A percentile compares a stretch with the other conserved stretches of the same genome.
Evolutionary conservation across 768 basidiomycete species (phyloP).

Genomic region (Tricholoma flavovirens): DNA sequence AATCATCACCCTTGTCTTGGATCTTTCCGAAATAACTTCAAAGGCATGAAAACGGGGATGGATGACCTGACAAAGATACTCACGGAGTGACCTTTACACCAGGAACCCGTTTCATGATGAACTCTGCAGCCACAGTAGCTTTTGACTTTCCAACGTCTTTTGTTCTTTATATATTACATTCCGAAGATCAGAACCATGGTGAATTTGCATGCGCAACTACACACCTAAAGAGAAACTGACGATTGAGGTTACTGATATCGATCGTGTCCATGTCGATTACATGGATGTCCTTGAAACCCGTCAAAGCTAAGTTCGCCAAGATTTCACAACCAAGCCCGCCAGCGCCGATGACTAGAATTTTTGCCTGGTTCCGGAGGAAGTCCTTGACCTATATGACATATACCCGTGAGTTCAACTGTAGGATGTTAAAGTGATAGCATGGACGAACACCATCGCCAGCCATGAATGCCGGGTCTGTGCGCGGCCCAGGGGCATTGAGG

Average conservation of each 20-base stretch:
- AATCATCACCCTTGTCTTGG: slow-evolving; percentile 93
- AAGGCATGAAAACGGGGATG: background rate
- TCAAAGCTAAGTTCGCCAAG: slow-evolving; percentile 89
- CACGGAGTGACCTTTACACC: slow-evolving; percentile 97
- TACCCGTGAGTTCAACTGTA: slow-evolving; percentile 1
- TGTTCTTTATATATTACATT: slow-evolving; percentile 37
- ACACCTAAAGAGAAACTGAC: slow-evolving; percentile 96
- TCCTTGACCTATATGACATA: slow-evolving; percentile 62
- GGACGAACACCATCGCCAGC: slow-evolving; percentile 71
- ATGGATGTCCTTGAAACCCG: slow-evolving; percentile 97
- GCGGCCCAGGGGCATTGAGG: slow-evolving; percentile 80
- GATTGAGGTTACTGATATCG: slow-evolving; percentile 97
- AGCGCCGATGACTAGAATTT: slow-evolving; percentile 96
- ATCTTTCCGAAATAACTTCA: slow-evolving; percentile 92
- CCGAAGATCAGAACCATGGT: slow-evolving; percentile 2
- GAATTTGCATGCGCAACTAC: slow-evolving; percentile 9
- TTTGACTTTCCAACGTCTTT: slow-evolving; percentile 94
- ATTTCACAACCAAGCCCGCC: slow-evolving; percentile 98
- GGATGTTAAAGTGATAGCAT: background rate
- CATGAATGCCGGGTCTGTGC: slow-evolving; percentile 77
- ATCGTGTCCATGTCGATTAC: slow-evolving; percentile 99
- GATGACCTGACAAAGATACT: slow-evolving; percentile 26
- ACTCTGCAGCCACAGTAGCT: slow-evolving; percentile 90
- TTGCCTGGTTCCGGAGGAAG: slow-evolving; percentile 78
- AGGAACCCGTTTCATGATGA: slow-evolving; percentile 93